These are phyloP conservation scores for Cymbopogon flexuosus DNA, from an alignment of 202 grass and related monocot species.

Conservation along the genomic window DNA sequence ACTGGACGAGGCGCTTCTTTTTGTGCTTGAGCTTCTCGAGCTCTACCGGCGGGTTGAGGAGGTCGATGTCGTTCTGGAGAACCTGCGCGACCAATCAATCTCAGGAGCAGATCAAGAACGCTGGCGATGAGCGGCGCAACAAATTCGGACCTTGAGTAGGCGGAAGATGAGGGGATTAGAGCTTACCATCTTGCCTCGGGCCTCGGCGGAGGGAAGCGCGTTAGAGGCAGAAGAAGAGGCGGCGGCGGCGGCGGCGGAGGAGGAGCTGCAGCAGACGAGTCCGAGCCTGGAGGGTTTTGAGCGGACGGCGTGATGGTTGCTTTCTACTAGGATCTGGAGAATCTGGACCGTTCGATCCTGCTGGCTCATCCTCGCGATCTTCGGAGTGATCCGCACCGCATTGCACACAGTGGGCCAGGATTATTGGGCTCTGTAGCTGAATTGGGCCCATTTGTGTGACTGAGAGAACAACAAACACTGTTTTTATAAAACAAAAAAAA, in stretches of 20 bases:
- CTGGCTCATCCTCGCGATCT: background rate
- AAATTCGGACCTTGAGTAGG: background rate
- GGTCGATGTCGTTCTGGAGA: constrained; percentile 71
- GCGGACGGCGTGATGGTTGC: fast-evolving
- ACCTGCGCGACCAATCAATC: constrained; percentile 30
- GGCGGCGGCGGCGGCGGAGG: background rate
- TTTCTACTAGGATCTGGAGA: constrained; percentile 6
- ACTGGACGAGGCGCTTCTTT: constrained; percentile 74
- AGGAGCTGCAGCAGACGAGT: background rate
- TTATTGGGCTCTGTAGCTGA: background rate
- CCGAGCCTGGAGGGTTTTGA: constrained; percentile 10
- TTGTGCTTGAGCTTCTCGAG: constrained; percentile 77
- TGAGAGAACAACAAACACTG: no score
- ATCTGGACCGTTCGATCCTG: constrained; percentile 20
- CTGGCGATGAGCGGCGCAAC: background rate
- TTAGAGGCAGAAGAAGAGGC: background rate
- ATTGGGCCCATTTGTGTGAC: background rate
- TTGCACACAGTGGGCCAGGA: background rate
- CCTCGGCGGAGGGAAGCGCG: background rate
- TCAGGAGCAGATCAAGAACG: background rate
- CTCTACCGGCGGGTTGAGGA: constrained; percentile 60
- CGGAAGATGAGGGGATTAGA: no score
- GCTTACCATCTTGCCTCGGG: constrained; percentile 32
- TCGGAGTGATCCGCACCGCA: background rate
- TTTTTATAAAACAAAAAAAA: no score